Conservation (phyloP, 1,284 basidiomycete genomes). For the Fomitopsis schrenkii region DNA sequence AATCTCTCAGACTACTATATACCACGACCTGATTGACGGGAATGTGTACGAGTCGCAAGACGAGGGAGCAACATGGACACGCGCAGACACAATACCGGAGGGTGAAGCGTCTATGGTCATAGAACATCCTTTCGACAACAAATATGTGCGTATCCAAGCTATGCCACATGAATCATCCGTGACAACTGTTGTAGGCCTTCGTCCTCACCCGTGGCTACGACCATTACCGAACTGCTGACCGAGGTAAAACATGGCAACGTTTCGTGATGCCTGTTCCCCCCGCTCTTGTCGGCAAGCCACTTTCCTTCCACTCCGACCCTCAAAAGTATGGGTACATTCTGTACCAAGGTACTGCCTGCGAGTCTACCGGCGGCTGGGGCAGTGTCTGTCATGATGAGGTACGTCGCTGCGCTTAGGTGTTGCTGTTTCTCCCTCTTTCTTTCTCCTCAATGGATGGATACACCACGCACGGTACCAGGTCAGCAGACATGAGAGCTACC, state of each 20-base stretch:
- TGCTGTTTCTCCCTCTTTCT: too few species aligned
- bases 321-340: constrained; percentile 72
- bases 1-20: constrained; percentile 63
- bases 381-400: constrained; percentile 77
- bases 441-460: too few species aligned
- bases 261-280: constrained; percentile 70
- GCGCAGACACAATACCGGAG: constrained; percentile 56
- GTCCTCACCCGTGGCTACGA: constrained; percentile 65
- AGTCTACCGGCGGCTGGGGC: constrained; percentile 51
- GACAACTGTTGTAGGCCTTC: constrained; percentile 59
- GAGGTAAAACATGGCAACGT: constrained; percentile 79
- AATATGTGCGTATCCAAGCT: constrained; percentile 14
- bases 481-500: too few species aligned
- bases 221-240: constrained; percentile 85
- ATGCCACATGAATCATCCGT: background rate
- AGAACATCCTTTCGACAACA: constrained; percentile 83
- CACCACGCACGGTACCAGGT: too few species aligned
- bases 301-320: constrained; percentile 81
- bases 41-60: constrained; percentile 80
- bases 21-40: constrained; percentile 73
- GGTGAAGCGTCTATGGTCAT: constrained; percentile 73
- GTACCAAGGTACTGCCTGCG: constrained; percentile 80
- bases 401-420: constrained; percentile 11
- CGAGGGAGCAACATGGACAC: constrained; percentile 84
- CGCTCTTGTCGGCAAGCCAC: constrained; percentile 55